Evolutionary conservation across 495 filamentous ascomycete genomes (phyloP), one percentile per base, ranked within the genome.

Genomic region (Haplographium delicatum): DNA sequence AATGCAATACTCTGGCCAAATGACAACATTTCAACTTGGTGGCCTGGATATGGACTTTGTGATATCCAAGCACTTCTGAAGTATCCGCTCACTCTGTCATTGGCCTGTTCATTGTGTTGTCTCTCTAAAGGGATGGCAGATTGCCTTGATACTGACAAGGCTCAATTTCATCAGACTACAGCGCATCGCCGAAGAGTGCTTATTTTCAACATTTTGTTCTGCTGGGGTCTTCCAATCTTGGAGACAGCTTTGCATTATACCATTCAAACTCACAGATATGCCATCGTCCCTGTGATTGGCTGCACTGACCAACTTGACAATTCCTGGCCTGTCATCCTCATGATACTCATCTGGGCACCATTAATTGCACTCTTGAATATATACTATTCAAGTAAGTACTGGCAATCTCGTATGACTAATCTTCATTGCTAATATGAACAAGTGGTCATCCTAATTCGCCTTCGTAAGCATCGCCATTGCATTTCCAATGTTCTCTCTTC

Each of bases 1-100:
- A 96, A 96, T 63, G 73, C 86, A 8, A 60, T 93, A 31, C 76
- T 95, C 47, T 98, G 93, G 93, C 79, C 78, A 20, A 79, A 73
- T 13, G 82, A 93, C 62, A 72, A 91, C 56, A 69, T 82, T 31
- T 58, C 62, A 0, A 63, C 57, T 4, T 91, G 86, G 83, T 97
- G 77, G 74, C 70, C 76, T 47, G 93, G 93, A 18, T 60, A 68
- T 3, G 84, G 81, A 1, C 80, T 90, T 51, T 98, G 93, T 61
- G 93, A 98, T 65, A 62, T 96, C 22, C 77, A 95, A 63, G 74
- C 79, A 43, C 89, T 89, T 59, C 41, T 90, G 30, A 47, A 44
- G 39, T 69, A 47, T 28, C 60, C 68, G 16, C 67, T 83, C 49
- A 74, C 83, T 42, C 83, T 79, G 5, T 66, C 73, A 35, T 78